Conservation (phyloP, 805 yeast species). For the Candida golubevii region DNA sequence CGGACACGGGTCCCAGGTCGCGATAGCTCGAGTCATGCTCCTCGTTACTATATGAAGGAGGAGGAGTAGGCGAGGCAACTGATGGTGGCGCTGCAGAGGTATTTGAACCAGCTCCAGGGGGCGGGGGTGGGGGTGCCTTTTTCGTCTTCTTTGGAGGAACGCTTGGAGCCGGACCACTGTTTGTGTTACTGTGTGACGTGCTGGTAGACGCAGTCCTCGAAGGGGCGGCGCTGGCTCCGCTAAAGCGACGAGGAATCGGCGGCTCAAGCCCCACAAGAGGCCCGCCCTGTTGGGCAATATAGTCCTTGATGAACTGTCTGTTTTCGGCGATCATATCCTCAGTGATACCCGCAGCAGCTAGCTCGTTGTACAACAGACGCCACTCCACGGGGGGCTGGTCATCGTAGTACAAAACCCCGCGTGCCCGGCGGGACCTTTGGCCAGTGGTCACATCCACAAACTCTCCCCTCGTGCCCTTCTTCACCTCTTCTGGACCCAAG, state of each 20-base stretch:
- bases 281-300: constrained; percentile 69
- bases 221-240: not conserved
- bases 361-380: constrained; percentile 67
- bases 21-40: too few relatives aligned
- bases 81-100: not conserved
- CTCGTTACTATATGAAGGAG: constrained; percentile 1
- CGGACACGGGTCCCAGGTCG: not conserved
- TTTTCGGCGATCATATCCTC: constrained; percentile 90
- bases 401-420: constrained; percentile 67
- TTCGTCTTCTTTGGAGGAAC: constrained; percentile 9
- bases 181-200: not conserved
- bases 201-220: not conserved
- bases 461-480: constrained; percentile 66
- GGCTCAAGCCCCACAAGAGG: constrained; percentile 82
- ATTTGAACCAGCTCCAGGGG: constrained; percentile 1
- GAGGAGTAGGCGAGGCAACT: constrained; percentile 6
- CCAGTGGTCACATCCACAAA: constrained; percentile 43
- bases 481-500: constrained; percentile 20
- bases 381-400: constrained; percentile 81
- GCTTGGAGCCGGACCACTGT: not conserved
- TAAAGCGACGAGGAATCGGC: constrained; percentile 59
- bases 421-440: constrained; percentile 52
- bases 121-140: constrained; percentile 19
- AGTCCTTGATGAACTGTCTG: constrained; percentile 75
- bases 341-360: constrained; percentile 73